phyloP scores from a whole-genome alignment of 2,329 filamentous ascomycete species.

The Beauveria sp. region DNA sequence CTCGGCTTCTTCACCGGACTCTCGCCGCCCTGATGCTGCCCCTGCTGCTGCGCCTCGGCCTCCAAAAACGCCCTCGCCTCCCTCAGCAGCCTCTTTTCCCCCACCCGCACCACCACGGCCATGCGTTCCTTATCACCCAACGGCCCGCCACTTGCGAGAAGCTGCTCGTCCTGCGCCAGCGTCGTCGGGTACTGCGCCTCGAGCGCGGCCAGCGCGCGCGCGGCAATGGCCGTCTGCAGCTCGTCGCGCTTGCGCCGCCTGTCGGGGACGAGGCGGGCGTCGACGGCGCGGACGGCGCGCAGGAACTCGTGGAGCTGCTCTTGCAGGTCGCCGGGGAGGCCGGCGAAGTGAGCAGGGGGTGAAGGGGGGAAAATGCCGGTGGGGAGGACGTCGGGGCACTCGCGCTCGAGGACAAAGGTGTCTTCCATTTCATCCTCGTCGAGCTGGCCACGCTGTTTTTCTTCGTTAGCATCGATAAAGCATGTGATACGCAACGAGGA shows the following conservation, averaged over 20 bases:
- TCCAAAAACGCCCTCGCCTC: constrained; percentile 38
- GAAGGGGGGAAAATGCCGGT: constrained; percentile 41
- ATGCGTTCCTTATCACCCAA: constrained; percentile 39
- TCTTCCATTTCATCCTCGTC: constrained; percentile 66
- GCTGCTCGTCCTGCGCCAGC: constrained; percentile 31
- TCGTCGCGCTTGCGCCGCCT: constrained; percentile 44
- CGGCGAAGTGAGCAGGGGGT: constrained; percentile 25
- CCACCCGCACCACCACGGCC: constrained; percentile 60
- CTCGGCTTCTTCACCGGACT: constrained; percentile 14
- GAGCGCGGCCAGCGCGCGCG: constrained; percentile 29
- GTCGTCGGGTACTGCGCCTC: constrained; percentile 36
- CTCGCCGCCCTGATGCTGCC: constrained; percentile 25
- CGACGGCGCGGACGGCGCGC: constrained; percentile 40
- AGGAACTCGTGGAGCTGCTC: constrained; percentile 44
- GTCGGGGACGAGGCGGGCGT: constrained; percentile 35
- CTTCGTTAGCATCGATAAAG: no score
- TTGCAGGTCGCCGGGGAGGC: constrained; percentile 31
- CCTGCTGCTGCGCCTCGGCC: constrained; percentile 16
- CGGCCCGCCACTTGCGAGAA: constrained; percentile 22
- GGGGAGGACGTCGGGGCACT: constrained; percentile 42
- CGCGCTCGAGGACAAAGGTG: constrained; percentile 60
- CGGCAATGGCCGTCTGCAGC: constrained; percentile 34
- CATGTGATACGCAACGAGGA: no score
- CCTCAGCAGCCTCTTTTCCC: constrained; percentile 62
- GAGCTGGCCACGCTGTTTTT: constrained; percentile 32